Evolutionary conservation across 2,329 filamentous ascomycete species (phyloP), one percentile per base, ranked within the genome.

Genomic region (Phoma sp.): DNA sequence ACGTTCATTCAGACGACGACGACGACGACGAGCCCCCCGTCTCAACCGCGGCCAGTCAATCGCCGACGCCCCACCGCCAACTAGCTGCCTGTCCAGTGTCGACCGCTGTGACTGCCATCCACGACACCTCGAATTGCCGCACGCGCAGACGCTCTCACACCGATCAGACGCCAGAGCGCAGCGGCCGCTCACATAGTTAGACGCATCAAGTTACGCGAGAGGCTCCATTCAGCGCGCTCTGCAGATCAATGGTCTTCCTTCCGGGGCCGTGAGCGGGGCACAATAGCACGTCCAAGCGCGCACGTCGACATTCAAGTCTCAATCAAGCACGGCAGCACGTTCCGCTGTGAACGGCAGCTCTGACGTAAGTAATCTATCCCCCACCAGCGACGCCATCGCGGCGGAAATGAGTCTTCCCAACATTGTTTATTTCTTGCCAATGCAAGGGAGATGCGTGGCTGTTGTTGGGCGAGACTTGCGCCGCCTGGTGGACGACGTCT

Each of bases 211-310:
- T 53, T 32, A 27, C 32, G 42, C 43, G 23, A 33, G 18, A 41
- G 33, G 23, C 51, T 40, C 24, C 10, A 7, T 29, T 40, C 40
- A 40, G 35, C 52, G 24, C 40, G 14, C 42, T 29, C 32, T 35
- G 47, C 42, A 41, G 18, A 30, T 51, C 47, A 18, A 56, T 56
- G 53, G 47, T 50, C 53, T 25, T 35, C 37, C 43, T 38, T 38
- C 24, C 36, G 38, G 22, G n/a, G 45, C 45, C 45, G 25, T 54
- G 52, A 55, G 52, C 52, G 52, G 52, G 47, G 52, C 47, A 50
- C 41, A 14, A 49, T 30, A 54, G 37, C 39, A 43, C 52, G 47
- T 42, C 52, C 47, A 38, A 53, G 50, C 50, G 44, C 44, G 46
- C 52, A 39, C 52, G 43, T 43, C 33, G 22, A 32, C 50, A 37